Conservation (phyloP, 2,329 filamentous ascomycete species). For the Fusarium lateritium region DNA sequence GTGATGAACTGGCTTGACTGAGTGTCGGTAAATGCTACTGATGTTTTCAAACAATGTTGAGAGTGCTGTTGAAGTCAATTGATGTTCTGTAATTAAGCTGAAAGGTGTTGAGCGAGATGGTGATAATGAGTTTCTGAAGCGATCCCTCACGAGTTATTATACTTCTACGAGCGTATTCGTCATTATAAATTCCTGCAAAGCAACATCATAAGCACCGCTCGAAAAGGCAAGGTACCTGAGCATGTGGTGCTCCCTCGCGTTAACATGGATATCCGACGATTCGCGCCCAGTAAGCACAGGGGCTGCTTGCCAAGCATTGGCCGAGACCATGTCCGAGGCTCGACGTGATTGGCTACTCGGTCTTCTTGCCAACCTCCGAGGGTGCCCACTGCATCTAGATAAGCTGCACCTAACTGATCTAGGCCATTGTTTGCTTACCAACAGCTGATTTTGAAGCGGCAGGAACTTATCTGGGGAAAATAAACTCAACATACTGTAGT, state of each 20-base stretch:
- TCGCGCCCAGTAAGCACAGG: conserved; percentile 2
- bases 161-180: background rate
- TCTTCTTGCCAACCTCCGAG: conserved; percentile 11
- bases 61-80: background rate
- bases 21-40: too few species aligned
- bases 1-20: too few species aligned
- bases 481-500: too few species aligned
- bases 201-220: background rate
- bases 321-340: background rate
- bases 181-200: background rate
- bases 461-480: too few species aligned
- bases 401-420: background rate
- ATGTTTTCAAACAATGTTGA: background rate
- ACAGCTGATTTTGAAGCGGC: too few species aligned
- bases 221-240: too few species aligned
- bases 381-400: background rate
- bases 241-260: conserved; percentile 1
- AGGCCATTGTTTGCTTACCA: too few species aligned
- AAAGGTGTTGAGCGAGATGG: background rate
- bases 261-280: conserved; percentile 22
- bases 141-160: conserved; percentile 13
- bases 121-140: background rate
- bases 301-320: background rate
- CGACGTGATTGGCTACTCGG: conserved; percentile 9
- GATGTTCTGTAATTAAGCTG: too few species aligned